Base-by-base conservation (phyloP, 2,329 filamentous ascomycete genomes). In the Fonsecaea erecta region DNA sequence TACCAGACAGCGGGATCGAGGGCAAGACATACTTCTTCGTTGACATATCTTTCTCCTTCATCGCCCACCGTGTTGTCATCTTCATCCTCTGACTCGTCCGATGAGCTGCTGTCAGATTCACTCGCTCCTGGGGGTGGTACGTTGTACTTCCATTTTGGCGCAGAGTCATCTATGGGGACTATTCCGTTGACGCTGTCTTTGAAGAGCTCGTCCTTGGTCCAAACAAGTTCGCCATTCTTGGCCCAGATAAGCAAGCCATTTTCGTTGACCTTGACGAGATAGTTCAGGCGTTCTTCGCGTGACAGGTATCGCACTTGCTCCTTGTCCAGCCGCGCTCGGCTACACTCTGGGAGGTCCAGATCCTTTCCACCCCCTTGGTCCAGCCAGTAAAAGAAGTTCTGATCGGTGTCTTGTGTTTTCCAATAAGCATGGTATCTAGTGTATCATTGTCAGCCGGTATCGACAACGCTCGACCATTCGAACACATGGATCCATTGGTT, bases 301-400 rank as follows among this genome's bases (percentile, higher is more conserved):
- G 88, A 92, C 24, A 97, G 80, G 74, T 97, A 97, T 18, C 93
- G 85, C 1, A 97, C 91, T 72, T 89, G 87, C 75, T 96, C 91
- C 26, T 86, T 84, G 58, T 95, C 91, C 6, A 97, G 80, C 14
- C 87, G 82, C 65, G 91, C 88, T 37, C 93, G 84, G 1, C 92
- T 88, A 68, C 92, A 92, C 0, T 86, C 84, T 2, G 87, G 84
- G 12, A 94, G 80, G 68, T 94, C 89, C 51, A 95, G 75, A 43
- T 85, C 76, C 70, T 82, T 87, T 0, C 93, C 93, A 55, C 89
- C 88, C 4, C 93, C 93, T 64, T 90, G 83, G 74, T 97, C 93
- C 1, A 97, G 82, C 93, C 93, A 97, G 78, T 93, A 94, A 76
- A 97, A 97, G 83, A 93, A 97, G 74, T 95, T 96, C 75, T 97